Base-by-base conservation (phyloP, 106 monocot genomes). In the Iris macrosiphon region DNA sequence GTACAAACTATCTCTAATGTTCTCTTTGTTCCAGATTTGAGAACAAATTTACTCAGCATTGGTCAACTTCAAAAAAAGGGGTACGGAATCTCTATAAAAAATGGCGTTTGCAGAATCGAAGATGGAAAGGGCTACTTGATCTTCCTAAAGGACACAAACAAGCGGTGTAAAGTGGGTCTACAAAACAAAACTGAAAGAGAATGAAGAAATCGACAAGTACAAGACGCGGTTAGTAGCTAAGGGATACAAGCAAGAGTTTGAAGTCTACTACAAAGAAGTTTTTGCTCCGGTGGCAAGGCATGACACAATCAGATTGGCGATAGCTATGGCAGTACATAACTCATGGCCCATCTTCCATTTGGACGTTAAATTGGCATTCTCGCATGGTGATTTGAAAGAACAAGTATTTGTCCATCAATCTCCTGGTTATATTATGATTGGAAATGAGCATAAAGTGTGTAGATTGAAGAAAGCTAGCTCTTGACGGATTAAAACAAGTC, bases 91-190 rank as follows among this genome's bases (percentile, higher is more conserved):
- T 13, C 24, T 6, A 49, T 49, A 22, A 21, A 49, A 23, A 4
- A 49, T 24, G 49, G 49, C 20, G 49, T 26, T 8, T 49, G 49
- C 25, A 49, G n/a, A n/a, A n/a, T n/a, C n/a, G n/a, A n/a, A n/a
- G n/a, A n/a, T n/a, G n/a, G n/a, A n/a, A n/a, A n/a, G n/a, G n/a
- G n/a, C n/a, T n/a, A n/a, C n/a, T n/a, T n/a, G n/a, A n/a, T n/a
- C n/a, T n/a, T n/a, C n/a, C n/a, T n/a, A n/a, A n/a, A n/a, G n/a
- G n/a, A n/a, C n/a, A n/a, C n/a, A n/a, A n/a, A n/a, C n/a, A n/a
- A n/a, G n/a, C n/a, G n/a, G 44, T 45, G 44, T 45, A 14, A 49
- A 49, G 25, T 49, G 49, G 9, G 49, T 26, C 10, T 49, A 22
- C 49, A 49, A 49, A 13, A 6, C 49, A 22, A 49, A 49, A 26